phyloP scores from a whole-genome alignment of 352 stramenopile genomes.

The Globisporangium polare region DNA sequence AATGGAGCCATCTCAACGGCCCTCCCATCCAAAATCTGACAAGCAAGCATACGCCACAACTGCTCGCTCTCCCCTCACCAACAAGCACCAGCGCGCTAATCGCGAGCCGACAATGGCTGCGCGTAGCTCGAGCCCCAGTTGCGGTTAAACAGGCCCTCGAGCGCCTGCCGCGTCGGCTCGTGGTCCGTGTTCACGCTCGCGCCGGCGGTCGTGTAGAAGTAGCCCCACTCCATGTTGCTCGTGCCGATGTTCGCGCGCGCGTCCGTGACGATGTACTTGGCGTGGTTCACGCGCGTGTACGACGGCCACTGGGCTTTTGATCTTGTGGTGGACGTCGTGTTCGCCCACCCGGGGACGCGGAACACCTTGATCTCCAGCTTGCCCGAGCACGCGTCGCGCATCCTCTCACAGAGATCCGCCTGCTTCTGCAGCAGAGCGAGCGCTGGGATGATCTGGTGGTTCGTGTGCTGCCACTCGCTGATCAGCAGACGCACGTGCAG shows the following conservation, averaged over 20 bases:
- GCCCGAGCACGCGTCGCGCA: conserved; percentile 36
- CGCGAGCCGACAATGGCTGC: conserved; percentile 18
- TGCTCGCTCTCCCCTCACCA: not conserved
- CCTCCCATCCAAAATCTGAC: no score
- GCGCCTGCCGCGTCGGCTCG: conserved; percentile 37
- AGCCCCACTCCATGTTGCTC: conserved; percentile 87
- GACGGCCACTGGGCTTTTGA: conserved; percentile 42
- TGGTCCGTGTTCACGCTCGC: conserved; percentile 79
- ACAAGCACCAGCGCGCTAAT: no score
- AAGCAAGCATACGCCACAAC: not conserved
- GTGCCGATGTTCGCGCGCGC: conserved; percentile 76
- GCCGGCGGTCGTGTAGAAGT: conserved; percentile 83
- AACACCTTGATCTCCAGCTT: conserved; percentile 72
- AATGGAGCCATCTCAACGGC: no score
- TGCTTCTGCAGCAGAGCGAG: conserved; percentile 47
- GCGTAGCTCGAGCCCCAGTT: conserved; percentile 80
- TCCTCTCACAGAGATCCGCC: conserved; percentile 36
- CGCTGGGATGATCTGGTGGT: conserved; percentile 44
- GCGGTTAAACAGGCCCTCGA: conserved; percentile 62
- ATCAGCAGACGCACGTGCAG: conserved; percentile 63
- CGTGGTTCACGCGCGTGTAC: conserved; percentile 81
- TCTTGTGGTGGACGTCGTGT: conserved; percentile 37
- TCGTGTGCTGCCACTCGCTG: conserved; percentile 75
- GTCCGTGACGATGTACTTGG: conserved; percentile 84
- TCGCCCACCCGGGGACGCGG: conserved; percentile 67